These are phyloP conservation scores for Sporothrix pallida DNA, from an alignment of 2,329 filamentous ascomycete species.

Conservation along the genomic window DNA sequence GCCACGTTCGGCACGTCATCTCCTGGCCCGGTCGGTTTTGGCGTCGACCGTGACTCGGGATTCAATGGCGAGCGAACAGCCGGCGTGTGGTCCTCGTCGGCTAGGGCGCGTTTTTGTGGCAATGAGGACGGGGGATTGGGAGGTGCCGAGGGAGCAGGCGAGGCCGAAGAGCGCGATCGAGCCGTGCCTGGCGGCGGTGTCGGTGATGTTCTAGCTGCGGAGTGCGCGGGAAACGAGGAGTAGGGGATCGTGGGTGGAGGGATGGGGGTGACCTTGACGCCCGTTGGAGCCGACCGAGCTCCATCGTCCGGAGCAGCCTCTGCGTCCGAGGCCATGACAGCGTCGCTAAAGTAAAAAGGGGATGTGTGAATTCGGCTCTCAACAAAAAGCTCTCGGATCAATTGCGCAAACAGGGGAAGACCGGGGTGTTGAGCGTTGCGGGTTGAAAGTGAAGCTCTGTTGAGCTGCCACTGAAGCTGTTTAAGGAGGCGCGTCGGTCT, in stretches of 20 bases:
- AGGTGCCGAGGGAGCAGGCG: conserved; percentile 17
- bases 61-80: conserved; percentile 77
- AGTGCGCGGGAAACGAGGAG: neutral
- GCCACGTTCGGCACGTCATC: conserved; percentile 45
- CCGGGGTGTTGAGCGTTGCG: neutral
- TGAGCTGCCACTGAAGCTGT: neutral
- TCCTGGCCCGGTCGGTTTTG: conserved; percentile 47
- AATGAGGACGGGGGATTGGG: conserved; percentile 45
- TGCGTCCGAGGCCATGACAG: conserved; percentile 30
- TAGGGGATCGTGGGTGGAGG: conserved; percentile 37
- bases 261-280: conserved; percentile 37
- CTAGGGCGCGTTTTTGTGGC: conserved; percentile 67
- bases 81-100: conserved; percentile 71
- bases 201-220: conserved; percentile 36
- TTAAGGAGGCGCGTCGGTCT: conserved; percentile 30
- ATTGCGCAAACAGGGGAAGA: no score
- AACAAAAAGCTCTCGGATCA: neutral
- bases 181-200: conserved; percentile 41
- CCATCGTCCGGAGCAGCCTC: conserved; percentile 19
- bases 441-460: neutral
- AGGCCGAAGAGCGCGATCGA: neutral
- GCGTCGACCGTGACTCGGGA: conserved; percentile 54
- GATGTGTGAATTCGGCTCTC: neutral
- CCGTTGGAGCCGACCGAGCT: conserved; percentile 22
- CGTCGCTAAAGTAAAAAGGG: neutral